Percentiles rank a stretch among this genome's conserved stretches.
These are phyloP conservation scores for Tricholoma saponaceum DNA, from an alignment of 768 basidiomycete genomes.

Conservation along the genomic window DNA sequence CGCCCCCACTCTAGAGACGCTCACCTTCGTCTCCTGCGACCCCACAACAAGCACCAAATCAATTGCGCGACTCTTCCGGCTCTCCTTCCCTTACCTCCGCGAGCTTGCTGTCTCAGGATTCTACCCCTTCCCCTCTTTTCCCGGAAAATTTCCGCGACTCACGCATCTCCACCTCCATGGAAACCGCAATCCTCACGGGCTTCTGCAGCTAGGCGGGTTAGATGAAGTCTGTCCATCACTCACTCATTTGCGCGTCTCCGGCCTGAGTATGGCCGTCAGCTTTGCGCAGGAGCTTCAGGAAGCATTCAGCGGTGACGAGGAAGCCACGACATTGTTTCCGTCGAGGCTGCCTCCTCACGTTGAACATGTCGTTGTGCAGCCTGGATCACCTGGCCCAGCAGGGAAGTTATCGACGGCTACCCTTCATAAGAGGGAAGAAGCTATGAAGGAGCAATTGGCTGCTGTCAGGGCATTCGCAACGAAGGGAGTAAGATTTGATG, in stretches of 20 bases:
- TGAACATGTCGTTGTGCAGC: slow-evolving; percentile 22
- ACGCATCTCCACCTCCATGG: slow-evolving; percentile 41
- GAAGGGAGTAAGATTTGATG: slow-evolving; percentile 4
- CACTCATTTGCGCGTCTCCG: slow-evolving; percentile 36
- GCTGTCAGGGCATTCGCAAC: slow-evolving; percentile 6
- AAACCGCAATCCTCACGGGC: slow-evolving; percentile 46
- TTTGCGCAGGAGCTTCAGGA: slow-evolving; percentile 39
- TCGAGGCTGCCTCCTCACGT: slow-evolving; percentile 23
- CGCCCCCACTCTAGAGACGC: slow-evolving; percentile 37
- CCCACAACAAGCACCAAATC: slow-evolving; percentile 33
- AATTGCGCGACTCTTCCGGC: slow-evolving; percentile 39
- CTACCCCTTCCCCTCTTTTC: slow-evolving; percentile 43
- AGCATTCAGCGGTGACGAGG: slow-evolving; percentile 18
- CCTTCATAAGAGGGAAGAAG: slow-evolving; percentile 19
- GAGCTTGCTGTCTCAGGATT: slow-evolving; percentile 43
- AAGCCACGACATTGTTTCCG: slow-evolving; percentile 11
- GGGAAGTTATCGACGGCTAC: slow-evolving; percentile 6
- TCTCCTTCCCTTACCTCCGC: slow-evolving; percentile 34
- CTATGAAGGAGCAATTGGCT: slow-evolving; percentile 26
- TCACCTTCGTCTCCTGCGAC: slow-evolving; percentile 33
- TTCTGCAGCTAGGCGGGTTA: slow-evolving; percentile 36
- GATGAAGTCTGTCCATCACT: slow-evolving; percentile 36
- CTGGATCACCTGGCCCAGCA: slow-evolving; percentile 17
- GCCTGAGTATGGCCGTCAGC: slow-evolving; percentile 35
- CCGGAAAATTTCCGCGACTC: slow-evolving; percentile 33